These are phyloP conservation scores for Rhododendron kiyosumense DNA, from an alignment of 148 eudicot species.

Conservation along the genomic window DNA sequence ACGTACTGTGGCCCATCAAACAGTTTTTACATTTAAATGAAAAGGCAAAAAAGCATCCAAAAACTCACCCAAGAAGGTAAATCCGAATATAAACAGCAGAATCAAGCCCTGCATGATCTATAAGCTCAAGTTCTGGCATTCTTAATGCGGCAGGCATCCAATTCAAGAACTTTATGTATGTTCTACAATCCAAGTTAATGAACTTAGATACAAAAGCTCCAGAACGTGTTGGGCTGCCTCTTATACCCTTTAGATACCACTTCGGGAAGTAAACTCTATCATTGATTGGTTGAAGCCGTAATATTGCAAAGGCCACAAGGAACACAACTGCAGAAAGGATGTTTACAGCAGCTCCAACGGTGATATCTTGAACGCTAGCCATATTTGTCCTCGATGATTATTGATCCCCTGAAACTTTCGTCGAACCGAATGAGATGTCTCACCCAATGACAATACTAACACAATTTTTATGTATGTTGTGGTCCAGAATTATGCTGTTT, in stretches of 20 bases:
- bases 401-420: conserved; percentile 31
- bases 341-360: conserved; percentile 64
- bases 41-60: conserved; percentile 4
- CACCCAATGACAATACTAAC: neutral
- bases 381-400: conserved; percentile 27
- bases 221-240: conserved; percentile 63
- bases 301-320: conserved; percentile 76
- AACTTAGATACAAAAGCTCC: conserved; percentile 51
- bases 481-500: neutral
- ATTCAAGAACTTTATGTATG: conserved; percentile 66
- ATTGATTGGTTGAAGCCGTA: conserved; percentile 85
- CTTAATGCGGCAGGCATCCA: conserved; percentile 98
- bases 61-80: conserved; percentile 86
- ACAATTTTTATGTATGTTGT: neutral
- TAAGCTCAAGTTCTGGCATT: conserved; percentile 98
- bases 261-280: conserved; percentile 98
- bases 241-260: conserved; percentile 91
- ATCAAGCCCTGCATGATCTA: conserved; percentile 97
- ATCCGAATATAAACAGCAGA: conserved; percentile 88
- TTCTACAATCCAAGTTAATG: conserved; percentile 68
- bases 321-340: conserved; percentile 65
- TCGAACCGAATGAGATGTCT: conserved; percentile 3
- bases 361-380: conserved; percentile 73
- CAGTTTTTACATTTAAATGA: neutral
- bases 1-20: neutral